Percentiles rank a stretch among this genome's conserved stretches.
phyloP scores from a whole-genome alignment of 805 yeast genomes.

The Metschnikowia continentalis region DNA sequence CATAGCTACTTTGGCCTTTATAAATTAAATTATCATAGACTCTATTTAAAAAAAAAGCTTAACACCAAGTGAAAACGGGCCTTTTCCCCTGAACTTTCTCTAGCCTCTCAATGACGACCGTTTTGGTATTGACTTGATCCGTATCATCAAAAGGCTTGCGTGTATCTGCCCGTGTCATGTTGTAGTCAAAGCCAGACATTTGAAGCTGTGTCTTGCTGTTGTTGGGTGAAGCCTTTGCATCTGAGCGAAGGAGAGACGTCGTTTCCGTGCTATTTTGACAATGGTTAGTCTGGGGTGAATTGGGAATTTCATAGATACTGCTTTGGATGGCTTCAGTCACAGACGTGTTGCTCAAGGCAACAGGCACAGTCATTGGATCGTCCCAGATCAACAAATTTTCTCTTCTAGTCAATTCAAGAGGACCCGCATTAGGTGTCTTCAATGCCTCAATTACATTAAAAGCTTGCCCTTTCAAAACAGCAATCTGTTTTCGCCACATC shows the following conservation, averaged over 20 bases:
- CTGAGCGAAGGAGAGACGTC: not conserved
- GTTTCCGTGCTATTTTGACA: not conserved
- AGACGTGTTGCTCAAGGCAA: conserved; percentile 21
- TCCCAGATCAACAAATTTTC: conserved; percentile 57
- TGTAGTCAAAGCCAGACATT: conserved; percentile 24
- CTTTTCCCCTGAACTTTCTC: conserved; percentile 52
- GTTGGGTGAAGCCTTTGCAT: not conserved
- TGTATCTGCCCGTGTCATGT: conserved; percentile 13
- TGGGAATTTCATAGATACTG: conserved; percentile 20
- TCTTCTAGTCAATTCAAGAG: conserved; percentile 59
- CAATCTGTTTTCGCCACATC: conserved; percentile 65
- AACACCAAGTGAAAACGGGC: conserved; percentile 67
- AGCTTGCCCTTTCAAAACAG: conserved; percentile 73
- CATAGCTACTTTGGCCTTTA: not conserved
- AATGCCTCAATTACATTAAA: conserved; percentile 68
- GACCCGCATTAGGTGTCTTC: conserved; percentile 55
- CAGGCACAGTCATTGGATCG: conserved; percentile 56
- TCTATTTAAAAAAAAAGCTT: not conserved
- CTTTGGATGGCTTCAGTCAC: conserved; percentile 40
- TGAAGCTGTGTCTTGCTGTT: not conserved
- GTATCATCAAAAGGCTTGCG: not conserved
- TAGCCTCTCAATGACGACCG: conserved; percentile 57
- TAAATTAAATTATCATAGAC: not conserved
- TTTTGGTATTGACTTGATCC: conserved; percentile 27
- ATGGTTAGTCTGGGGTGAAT: not conserved